Percentiles rank a stretch among this genome's conserved stretches.
These are phyloP conservation scores for Suillus placidus DNA, from an alignment of 768 basidiomycete genomes.

Conservation along the genomic window DNA sequence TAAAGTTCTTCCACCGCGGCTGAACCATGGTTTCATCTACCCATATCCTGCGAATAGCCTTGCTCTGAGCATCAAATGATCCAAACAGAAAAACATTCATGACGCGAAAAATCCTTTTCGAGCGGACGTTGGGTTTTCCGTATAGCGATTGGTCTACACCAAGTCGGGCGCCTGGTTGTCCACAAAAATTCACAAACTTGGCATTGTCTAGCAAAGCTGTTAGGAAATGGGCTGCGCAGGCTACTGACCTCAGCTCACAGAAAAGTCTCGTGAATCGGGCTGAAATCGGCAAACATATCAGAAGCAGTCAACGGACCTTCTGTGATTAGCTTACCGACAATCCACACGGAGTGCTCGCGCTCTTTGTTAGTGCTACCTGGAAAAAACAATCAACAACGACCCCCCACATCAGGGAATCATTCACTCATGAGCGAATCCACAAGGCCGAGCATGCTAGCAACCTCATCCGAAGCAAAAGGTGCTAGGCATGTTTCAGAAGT, in stretches of 20 bases:
- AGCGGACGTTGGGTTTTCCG: neutral
- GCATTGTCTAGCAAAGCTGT: slow-evolving; percentile 20
- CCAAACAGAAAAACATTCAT: slow-evolving; percentile 44
- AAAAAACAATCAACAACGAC: neutral
- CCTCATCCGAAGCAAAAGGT: slow-evolving; percentile 10
- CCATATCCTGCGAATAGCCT: slow-evolving; percentile 44
- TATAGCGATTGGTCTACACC: slow-evolving; percentile 29
- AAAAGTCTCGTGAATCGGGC: slow-evolving; percentile 13
- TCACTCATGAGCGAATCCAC: slow-evolving; percentile 7
- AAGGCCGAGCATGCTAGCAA: slow-evolving; percentile 8
- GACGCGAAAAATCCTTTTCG: slow-evolving; percentile 18
- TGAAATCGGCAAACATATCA: slow-evolving; percentile 2
- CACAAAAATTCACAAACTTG: slow-evolving; percentile 39
- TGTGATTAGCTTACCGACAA: neutral
- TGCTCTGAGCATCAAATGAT: slow-evolving; percentile 46
- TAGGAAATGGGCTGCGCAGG: neutral
- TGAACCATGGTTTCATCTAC: slow-evolving; percentile 44
- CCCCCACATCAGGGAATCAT: neutral
- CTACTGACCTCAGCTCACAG: neutral
- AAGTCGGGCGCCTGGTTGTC: slow-evolving; percentile 40
- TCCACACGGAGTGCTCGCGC: slow-evolving; percentile 1
- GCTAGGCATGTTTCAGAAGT: slow-evolving; percentile 13
- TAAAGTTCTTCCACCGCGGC: slow-evolving; percentile 42
- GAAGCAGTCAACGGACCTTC: neutral
- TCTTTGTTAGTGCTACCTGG: neutral